Base-by-base conservation (phyloP, 148 eudicot species). In the Vaccinium myrtillus region DNA sequence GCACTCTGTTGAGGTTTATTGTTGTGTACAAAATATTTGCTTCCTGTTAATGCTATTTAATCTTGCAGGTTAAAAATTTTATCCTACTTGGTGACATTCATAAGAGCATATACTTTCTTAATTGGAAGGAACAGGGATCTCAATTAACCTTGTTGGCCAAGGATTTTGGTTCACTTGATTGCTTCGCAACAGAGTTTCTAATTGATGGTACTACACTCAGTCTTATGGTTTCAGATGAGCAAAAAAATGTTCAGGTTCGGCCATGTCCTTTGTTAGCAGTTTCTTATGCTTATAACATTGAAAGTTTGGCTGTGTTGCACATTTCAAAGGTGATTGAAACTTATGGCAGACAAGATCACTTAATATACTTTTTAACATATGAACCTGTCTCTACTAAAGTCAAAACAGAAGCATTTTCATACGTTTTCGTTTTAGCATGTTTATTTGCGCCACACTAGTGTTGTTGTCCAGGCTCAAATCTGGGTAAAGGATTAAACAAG, bases 101-200 rank as follows among this genome's bases (percentile, higher is more conserved):
- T 91, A 94, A 92, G 88, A 96, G 99, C 86, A 92, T 96, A 87
- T 94, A 92, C 87, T 96, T 96, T 74, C 94, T 94, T 83, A 96
- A 92, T 89, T 96, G 99, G 99, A 96, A 96, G 90, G 99, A 96
- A 84, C 98, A 96, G 88, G 98, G 96, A 75, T 85, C 98, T 89
- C 99, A 96, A 86, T 94, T 96, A 65, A 93, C 83, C 86, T 89
- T 96, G 88, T 85, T 96, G 90, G 97, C 98, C 0, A 96, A 96
- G 88, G 99, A 96, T 92, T 96, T 92, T 90, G 95, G 95, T 59
- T 91, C 97, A 63, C 99, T 96, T 88, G 98, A 96, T 90, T 94
- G 98, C 90, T 91, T 91, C 67, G 96, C 99, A 79, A 96, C 99
- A 9, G 99, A 96, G 86, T 96, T 96, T 89, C 86, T 96, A 84